Percentiles rank a stretch among this genome's conserved stretches.
Conservation (phyloP, 805 yeast genomes). For the Saccharomycopsis amapae region DNA sequence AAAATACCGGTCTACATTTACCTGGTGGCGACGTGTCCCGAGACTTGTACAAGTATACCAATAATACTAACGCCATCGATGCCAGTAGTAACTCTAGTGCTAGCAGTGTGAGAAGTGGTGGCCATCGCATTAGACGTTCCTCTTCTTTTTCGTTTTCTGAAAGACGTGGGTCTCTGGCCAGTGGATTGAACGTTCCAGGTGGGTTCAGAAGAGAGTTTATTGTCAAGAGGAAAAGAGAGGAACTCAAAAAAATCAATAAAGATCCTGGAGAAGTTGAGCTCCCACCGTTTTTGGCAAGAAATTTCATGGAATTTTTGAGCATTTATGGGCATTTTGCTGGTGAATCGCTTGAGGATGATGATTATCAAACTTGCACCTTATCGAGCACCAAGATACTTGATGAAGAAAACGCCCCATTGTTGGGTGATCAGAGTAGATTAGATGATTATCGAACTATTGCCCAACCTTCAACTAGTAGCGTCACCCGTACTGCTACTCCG, state of each 20-base stretch:
- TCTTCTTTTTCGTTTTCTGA: constrained; percentile 22
- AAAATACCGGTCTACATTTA: constrained; percentile 16
- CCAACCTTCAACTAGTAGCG: constrained; percentile 11
- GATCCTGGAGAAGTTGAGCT: not conserved
- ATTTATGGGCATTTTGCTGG: constrained; percentile 86
- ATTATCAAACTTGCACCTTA: constrained; percentile 40
- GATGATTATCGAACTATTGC: constrained; percentile 7
- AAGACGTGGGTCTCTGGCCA: constrained; percentile 58
- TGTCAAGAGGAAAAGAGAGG: constrained; percentile 30
- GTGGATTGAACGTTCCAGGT: constrained; percentile 70
- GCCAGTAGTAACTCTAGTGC: constrained; percentile 3
- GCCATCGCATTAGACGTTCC: constrained; percentile 13
- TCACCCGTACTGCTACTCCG: constrained; percentile 58
- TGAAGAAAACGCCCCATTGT: constrained; percentile 27
- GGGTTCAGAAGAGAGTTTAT: constrained; percentile 73
- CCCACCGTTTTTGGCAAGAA: constrained; percentile 50
- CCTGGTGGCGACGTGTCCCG: constrained; percentile 34
- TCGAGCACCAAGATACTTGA: constrained; percentile 27
- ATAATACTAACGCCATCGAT: not conserved
- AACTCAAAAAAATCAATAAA: constrained; percentile 17
- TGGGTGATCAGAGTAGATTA: constrained; percentile 11
- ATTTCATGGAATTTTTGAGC: constrained; percentile 69
- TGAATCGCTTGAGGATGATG: constrained; percentile 68
- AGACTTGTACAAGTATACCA: constrained; percentile 29
- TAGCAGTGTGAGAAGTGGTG: constrained; percentile 1